These are phyloP conservation scores for Heritiera littoralis DNA, from an alignment of 345 rosid genomes.

Conservation along the genomic window DNA sequence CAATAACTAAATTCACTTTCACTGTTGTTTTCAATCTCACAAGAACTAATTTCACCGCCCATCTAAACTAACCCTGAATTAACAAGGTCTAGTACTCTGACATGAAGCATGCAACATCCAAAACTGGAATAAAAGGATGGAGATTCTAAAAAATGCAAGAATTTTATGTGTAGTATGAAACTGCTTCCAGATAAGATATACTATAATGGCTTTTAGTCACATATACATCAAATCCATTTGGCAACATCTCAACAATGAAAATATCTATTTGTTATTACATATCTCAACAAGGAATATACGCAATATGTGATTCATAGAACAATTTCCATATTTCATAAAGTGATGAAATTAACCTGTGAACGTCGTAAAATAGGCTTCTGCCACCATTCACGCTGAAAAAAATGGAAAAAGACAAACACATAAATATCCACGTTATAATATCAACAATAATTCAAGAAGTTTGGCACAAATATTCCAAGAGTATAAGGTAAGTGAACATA, in stretches of 20 bases:
- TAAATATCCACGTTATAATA: constrained; percentile 16
- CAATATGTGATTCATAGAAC: not conserved
- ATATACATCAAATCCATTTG: not conserved
- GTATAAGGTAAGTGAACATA: constrained; percentile 17
- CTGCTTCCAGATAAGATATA: not conserved
- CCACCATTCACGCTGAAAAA: constrained; percentile 86
- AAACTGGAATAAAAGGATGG: not conserved
- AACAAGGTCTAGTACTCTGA: not conserved
- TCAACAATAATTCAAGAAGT: constrained; percentile 9
- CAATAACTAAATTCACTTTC: no score
- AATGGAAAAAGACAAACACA: constrained; percentile 4
- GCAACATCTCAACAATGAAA: constrained; percentile 5
- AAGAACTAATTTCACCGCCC: no score
- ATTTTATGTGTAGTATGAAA: not conserved
- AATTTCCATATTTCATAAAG: constrained; percentile 16
- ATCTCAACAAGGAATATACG: not conserved
- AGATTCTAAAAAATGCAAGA: constrained; percentile 7
- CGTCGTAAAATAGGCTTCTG: constrained; percentile 97
- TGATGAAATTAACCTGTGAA: constrained; percentile 70
- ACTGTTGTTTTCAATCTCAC: no score
- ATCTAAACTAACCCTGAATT: not conserved
- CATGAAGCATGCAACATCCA: not conserved
- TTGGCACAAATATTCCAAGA: not conserved
- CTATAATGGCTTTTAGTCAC: not conserved
- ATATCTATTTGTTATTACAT: not conserved